Conservation (phyloP, 2,329 filamentous ascomycete species). For the Paecilomyces fulvus region DNA sequence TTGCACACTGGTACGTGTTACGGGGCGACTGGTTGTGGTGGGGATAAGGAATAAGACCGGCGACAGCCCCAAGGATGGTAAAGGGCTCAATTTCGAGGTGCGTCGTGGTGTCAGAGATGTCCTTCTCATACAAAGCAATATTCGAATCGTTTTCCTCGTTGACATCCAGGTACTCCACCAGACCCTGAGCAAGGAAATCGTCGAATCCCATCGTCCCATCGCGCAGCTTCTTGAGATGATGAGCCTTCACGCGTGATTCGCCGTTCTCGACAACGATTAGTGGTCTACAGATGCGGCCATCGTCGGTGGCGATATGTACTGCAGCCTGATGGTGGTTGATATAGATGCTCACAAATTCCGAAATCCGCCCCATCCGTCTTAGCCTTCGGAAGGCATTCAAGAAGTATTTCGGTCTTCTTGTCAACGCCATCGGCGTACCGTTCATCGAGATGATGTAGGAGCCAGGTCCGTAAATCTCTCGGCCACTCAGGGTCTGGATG, state of each 20-base stretch:
- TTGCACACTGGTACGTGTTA: conserved; percentile 98
- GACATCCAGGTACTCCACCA: conserved; percentile 94
- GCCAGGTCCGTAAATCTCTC: conserved; percentile 76
- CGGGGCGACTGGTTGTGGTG: conserved; percentile 98
- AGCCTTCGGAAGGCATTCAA: conserved; percentile 76
- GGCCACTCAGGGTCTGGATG: conserved; percentile 69
- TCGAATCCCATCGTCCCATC: conserved; percentile 83
- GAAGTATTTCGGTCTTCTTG: conserved; percentile 77
- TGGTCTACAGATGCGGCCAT: conserved; percentile 91
- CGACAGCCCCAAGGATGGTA: conserved; percentile 89
- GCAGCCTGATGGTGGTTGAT: conserved; percentile 89
- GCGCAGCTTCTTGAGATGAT: conserved; percentile 73
- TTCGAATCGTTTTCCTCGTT: conserved; percentile 98
- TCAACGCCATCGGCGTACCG: conserved; percentile 85
- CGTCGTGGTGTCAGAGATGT: conserved; percentile 75
- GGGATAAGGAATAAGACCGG: conserved; percentile 92
- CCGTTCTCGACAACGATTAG: conserved; percentile 91
- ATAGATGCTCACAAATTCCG: conserved; percentile 92
- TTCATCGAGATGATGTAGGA: conserved; percentile 91
- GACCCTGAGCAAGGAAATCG: conserved; percentile 78
- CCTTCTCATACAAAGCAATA: conserved; percentile 79
- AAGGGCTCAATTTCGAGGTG: conserved; percentile 98
- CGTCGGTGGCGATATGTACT: conserved; percentile 92
- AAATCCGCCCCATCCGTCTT: conserved; percentile 81
- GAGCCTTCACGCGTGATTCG: conserved; percentile 67